Conservation (phyloP, 768 basidiomycete species). For the Amanita exitialis region DNA sequence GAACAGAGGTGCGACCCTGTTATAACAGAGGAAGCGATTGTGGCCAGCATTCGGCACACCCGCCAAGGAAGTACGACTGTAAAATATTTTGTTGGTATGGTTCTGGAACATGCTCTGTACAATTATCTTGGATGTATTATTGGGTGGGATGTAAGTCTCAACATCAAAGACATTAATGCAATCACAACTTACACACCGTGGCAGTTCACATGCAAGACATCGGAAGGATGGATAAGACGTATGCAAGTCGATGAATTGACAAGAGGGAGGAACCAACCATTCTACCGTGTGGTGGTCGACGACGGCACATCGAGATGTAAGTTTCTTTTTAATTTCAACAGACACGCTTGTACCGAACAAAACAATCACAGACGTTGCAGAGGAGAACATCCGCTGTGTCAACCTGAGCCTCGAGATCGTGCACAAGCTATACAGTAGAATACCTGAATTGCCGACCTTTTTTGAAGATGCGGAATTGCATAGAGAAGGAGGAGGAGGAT, state of each 20-base stretch:
- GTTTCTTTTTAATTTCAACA: too few relatives aligned
- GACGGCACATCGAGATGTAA: conserved; percentile 28
- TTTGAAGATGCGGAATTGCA: conserved; percentile 9
- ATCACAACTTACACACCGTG: neutral
- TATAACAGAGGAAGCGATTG: conserved; percentile 20
- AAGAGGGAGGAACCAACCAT: conserved; percentile 37
- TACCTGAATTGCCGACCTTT: conserved; percentile 4
- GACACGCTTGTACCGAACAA: neutral
- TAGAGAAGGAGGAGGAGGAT: conserved; percentile 19
- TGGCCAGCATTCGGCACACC: conserved; percentile 14
- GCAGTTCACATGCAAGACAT: conserved; percentile 26
- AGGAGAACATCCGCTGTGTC: conserved; percentile 20
- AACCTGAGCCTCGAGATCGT: neutral
- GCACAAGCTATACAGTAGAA: neutral
- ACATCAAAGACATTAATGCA: neutral
- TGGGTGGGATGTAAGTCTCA: conserved; percentile 36
- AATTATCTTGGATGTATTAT: conserved; percentile 33
- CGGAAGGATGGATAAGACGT: conserved; percentile 30
- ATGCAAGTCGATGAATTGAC: conserved; percentile 31
- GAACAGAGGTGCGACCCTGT: conserved; percentile 19
- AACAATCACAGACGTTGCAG: conserved; percentile 20
- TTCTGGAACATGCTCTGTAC: conserved; percentile 29
- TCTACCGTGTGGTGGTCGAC: conserved; percentile 29
- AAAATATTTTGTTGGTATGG: conserved; percentile 39
- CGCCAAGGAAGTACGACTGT: conserved; percentile 16